phyloP scores from a whole-genome alignment of 306 rosid species.

The Senna siamea region DNA sequence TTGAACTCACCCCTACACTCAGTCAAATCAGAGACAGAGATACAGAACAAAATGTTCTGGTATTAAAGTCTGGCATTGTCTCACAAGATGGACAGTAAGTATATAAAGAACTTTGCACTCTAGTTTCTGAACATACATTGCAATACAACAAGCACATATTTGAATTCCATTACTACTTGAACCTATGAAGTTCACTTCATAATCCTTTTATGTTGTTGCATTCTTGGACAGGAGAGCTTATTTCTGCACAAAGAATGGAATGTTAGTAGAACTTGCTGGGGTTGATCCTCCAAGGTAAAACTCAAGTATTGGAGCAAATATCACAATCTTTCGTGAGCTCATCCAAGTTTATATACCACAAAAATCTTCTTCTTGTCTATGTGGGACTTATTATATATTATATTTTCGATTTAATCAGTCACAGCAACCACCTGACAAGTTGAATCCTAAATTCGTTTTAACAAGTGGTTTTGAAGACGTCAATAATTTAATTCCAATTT shows the following conservation, averaged over 20 bases:
- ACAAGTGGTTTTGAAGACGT: constrained; percentile 38
- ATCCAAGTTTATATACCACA: background rate
- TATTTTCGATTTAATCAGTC: too few relatives aligned
- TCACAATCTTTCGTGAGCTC: background rate
- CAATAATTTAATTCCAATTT: constrained; percentile 48
- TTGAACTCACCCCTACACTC: constrained; percentile 51
- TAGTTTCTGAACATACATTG: constrained; percentile 30
- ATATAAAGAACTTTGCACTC: background rate
- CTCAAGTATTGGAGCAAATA: constrained; percentile 35
- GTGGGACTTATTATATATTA: background rate
- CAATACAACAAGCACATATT: constrained; percentile 21
- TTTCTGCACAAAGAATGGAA: constrained; percentile 76
- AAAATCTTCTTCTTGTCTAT: background rate
- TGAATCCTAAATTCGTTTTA: constrained; percentile 24
- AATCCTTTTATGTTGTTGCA: constrained; percentile 33
- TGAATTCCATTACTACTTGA: constrained; percentile 24
- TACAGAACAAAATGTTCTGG: constrained; percentile 44
- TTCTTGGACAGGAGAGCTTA: constrained; percentile 65
- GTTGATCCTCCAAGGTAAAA: constrained; percentile 81
- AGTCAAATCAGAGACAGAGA: constrained; percentile 54
- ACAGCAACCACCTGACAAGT: background rate
- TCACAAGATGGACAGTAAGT: constrained; percentile 78
- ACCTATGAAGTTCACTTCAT: constrained; percentile 30
- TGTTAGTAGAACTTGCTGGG: constrained; percentile 64
- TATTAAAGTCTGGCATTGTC: constrained; percentile 64